Conservation (phyloP, 2,329 filamentous ascomycete genomes). For the Aspergillus sp. region DNA sequence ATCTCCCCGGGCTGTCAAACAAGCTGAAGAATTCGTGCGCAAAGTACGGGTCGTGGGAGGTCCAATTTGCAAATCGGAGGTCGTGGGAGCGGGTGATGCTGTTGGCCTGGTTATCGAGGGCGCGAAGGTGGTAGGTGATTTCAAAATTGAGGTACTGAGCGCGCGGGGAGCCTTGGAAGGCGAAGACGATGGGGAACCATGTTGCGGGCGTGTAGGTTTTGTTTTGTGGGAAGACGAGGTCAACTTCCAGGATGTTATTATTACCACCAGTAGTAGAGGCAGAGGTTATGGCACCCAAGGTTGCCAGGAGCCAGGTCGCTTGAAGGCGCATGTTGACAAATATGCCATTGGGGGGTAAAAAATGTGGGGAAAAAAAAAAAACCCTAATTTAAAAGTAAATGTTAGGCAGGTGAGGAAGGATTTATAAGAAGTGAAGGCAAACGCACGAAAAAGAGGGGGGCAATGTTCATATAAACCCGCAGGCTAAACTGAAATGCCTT, state of each 20-base stretch:
- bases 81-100: not conserved
- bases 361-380: too few relatives aligned
- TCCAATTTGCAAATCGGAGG: conserved; percentile 11
- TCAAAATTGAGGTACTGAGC: conserved; percentile 13
- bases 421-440: too few relatives aligned
- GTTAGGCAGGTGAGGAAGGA: too few relatives aligned
- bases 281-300: not conserved
- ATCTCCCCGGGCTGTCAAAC: not conserved
- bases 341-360: too few relatives aligned
- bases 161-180: conserved; percentile 14
- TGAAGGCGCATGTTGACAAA: not conserved
- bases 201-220: conserved; percentile 17
- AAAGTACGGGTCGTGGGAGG: conserved; percentile 12
- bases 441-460: too few relatives aligned
- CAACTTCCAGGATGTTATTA: conserved; percentile 10
- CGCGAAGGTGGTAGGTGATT: conserved; percentile 11
- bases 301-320: not conserved
- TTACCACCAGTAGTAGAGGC: not conserved
- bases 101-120: not conserved
- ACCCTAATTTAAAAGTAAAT: too few relatives aligned
- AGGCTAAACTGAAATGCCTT: too few relatives aligned
- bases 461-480: too few relatives aligned
- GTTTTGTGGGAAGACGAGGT: conserved; percentile 20
- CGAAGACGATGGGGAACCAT: conserved; percentile 19
- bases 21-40: conserved; percentile 1